These are phyloP conservation scores for Mortierella sp. DNA, from an alignment of 371 early-diverging fungal genomes.

Conservation along the genomic window DNA sequence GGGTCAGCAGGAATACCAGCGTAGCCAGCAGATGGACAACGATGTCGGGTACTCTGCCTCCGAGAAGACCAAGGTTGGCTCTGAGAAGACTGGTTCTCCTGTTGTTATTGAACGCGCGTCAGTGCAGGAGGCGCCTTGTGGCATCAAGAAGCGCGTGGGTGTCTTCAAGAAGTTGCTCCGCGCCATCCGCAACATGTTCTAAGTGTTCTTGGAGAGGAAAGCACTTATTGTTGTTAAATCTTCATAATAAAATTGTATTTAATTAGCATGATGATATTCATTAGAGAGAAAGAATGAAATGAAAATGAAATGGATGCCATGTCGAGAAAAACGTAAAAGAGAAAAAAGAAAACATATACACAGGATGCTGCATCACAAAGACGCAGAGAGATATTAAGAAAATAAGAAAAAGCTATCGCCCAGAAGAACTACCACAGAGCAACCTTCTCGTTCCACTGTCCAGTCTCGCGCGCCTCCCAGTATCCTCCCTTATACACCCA, in stretches of 20 bases:
- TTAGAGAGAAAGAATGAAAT: background rate
- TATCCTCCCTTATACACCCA: constrained; percentile 89
- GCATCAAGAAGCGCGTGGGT: constrained; percentile 44
- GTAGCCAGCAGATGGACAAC: constrained; percentile 13
- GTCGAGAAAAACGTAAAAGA: background rate
- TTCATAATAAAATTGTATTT: background rate
- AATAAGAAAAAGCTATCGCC: background rate
- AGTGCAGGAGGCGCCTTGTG: background rate
- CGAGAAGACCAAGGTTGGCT: background rate
- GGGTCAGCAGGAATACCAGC: constrained; percentile 27
- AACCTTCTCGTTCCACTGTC: constrained; percentile 56
- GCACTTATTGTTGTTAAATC: too few relatives aligned
- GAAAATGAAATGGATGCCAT: background rate
- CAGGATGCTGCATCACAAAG: too few relatives aligned
- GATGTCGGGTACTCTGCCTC: background rate
- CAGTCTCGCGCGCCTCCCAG: constrained; percentile 79
- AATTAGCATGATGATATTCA: background rate
- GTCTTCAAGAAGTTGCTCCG: constrained; percentile 50
- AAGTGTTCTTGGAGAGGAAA: background rate
- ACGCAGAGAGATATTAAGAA: background rate
- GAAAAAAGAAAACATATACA: background rate
- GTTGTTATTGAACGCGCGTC: background rate
- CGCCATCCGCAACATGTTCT: constrained; percentile 39
- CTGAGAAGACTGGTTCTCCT: constrained; percentile 1
- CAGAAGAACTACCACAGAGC: constrained; percentile 29